Evolutionary conservation across 805 yeast genomes (phyloP).

Genomic region (Novakomyces olei): DNA sequence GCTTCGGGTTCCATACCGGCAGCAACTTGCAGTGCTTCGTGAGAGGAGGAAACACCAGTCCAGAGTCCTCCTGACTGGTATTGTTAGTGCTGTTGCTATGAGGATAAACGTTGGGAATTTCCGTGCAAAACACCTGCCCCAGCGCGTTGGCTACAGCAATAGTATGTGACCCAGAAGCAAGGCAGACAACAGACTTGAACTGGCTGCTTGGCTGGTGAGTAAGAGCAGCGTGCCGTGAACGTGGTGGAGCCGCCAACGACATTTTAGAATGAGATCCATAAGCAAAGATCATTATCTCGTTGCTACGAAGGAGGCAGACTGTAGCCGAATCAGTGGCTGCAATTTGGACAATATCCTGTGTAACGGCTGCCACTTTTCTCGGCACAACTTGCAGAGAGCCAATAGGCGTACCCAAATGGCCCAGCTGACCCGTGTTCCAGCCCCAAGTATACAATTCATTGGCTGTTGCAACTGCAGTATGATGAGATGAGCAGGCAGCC

Average conservation of each 20-base stretch:
- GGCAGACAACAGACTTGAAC: constrained; percentile 7
- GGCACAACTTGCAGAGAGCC: constrained; percentile 13
- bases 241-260: constrained; percentile 4
- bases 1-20: too few species aligned
- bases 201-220: constrained; percentile 2
- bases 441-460: constrained; percentile 49
- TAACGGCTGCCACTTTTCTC: constrained; percentile 19
- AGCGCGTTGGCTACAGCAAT: constrained; percentile 12
- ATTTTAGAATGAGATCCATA: constrained; percentile 33
- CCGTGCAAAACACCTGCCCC: constrained; percentile 8
- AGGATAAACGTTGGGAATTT: too few species aligned
- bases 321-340: constrained; percentile 50
- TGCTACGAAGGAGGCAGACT: constrained; percentile 31
- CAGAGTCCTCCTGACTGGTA: too few species aligned
- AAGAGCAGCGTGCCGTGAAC: constrained; percentile 10
- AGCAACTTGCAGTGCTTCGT: too few species aligned
- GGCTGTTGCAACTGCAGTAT: constrained; percentile 37
- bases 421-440: constrained; percentile 62
- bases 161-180: constrained; percentile 7
- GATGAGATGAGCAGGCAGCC: constrained; percentile 42
- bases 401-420: constrained; percentile 19
- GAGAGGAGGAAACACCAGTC: too few species aligned
- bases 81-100: too few species aligned
- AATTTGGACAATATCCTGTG: constrained; percentile 26
- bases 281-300: constrained; percentile 41